Percentiles rank a stretch among this genome's conserved stretches.
Evolutionary conservation across 169 alveolate genomes (phyloP).

Genomic region (Fabrea salina): DNA sequence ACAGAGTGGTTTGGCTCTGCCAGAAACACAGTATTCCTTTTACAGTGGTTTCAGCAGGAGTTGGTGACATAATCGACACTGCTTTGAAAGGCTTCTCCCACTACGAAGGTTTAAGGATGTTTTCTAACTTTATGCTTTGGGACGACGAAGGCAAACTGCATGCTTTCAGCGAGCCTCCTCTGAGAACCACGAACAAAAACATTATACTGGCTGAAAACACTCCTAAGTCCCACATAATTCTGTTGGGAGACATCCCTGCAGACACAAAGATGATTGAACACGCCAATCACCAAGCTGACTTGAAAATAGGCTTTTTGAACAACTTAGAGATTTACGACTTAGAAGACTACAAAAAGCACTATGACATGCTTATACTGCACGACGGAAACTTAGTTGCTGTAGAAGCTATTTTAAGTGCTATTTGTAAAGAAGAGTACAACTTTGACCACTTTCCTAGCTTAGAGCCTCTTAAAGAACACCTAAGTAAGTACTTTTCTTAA

Average conservation of each 20-base stretch:
- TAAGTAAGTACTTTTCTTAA: no score
- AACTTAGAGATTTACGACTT: neutral
- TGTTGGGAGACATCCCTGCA: slow-evolving; percentile 6
- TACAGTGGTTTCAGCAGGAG: slow-evolving; percentile 35
- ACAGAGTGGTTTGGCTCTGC: neutral
- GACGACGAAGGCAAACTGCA: neutral
- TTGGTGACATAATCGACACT: slow-evolving; percentile 30
- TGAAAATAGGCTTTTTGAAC: slow-evolving; percentile 29
- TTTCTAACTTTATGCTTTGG: neutral
- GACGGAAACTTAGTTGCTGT: slow-evolving; percentile 4
- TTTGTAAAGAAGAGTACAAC: neutral
- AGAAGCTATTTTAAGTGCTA: neutral
- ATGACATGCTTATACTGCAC: neutral
- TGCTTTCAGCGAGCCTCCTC: neutral
- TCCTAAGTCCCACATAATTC: neutral
- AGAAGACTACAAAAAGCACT: neutral
- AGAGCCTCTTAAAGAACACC: neutral
- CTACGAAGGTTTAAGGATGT: neutral
- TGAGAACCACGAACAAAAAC: neutral
- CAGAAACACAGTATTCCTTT: slow-evolving; percentile 4
- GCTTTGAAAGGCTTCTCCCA: neutral
- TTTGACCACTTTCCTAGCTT: neutral
- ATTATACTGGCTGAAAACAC: neutral
- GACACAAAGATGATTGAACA: slow-evolving; percentile 16
- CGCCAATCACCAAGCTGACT: neutral